phyloP scores from a whole-genome alignment of 768 basidiomycete species.

The Inosperma sp. region DNA sequence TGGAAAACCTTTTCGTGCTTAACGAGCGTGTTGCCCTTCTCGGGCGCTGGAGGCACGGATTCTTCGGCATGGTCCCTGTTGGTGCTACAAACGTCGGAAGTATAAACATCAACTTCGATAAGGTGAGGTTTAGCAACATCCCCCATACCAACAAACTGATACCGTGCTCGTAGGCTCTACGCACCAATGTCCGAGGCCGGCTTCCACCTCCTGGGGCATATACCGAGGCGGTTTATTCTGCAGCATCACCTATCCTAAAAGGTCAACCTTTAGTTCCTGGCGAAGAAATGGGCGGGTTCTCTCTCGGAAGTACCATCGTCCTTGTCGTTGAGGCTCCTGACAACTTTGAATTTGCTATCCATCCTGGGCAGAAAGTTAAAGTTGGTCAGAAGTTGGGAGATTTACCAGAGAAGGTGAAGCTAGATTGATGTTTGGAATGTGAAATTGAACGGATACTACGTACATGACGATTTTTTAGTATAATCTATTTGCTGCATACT shows the following conservation, averaged over 20 bases:
- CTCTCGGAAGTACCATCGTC: slow-evolving; percentile 91
- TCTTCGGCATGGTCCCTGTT: slow-evolving; percentile 96
- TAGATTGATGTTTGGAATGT: too few relatives aligned
- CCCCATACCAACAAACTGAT: slow-evolving; percentile 1
- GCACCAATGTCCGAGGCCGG: slow-evolving; percentile 80
- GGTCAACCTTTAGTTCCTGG: slow-evolving; percentile 86
- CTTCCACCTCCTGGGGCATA: slow-evolving; percentile 80
- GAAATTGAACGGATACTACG: too few relatives aligned
- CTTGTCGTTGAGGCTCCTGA: slow-evolving; percentile 93
- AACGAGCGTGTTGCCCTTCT: slow-evolving; percentile 96
- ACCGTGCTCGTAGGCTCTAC: slow-evolving; percentile 31
- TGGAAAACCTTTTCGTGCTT: slow-evolving; percentile 92
- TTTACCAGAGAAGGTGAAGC: slow-evolving; percentile 28
- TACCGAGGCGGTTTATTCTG: slow-evolving; percentile 86
- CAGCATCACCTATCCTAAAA: slow-evolving; percentile 73
- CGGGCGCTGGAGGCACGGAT: slow-evolving; percentile 91
- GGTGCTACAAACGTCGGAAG: slow-evolving; percentile 98
- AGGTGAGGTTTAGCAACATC: too few relatives aligned
- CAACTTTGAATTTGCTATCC: slow-evolving; percentile 71
- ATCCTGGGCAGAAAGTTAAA: slow-evolving; percentile 78
- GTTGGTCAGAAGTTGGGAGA: slow-evolving; percentile 84
- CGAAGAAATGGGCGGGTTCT: slow-evolving; percentile 98
- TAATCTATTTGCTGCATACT: too few relatives aligned
- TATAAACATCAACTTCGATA: slow-evolving; percentile 94
- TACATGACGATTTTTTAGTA: too few relatives aligned